phyloP scores from a whole-genome alignment of 371 early-diverging fungal genomes.

The Saksenaea vasiformis region DNA sequence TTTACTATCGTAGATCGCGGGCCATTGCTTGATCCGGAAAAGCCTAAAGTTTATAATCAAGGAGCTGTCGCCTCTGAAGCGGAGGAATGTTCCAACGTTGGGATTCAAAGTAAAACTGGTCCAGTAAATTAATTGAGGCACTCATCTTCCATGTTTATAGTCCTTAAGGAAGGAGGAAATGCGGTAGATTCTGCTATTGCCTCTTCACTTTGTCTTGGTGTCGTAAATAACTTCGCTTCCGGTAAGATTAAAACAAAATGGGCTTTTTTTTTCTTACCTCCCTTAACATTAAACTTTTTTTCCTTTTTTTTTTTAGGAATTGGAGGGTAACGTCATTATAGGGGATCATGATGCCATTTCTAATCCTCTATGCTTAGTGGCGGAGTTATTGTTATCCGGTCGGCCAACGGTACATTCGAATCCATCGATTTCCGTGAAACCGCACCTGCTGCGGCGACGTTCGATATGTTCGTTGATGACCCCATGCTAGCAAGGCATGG shows the following conservation, averaged over 20 bases:
- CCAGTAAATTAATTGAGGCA: not conserved
- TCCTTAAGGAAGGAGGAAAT: constrained; percentile 91
- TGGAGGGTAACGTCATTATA: constrained; percentile 36
- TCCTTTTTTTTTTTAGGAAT: constrained; percentile 26
- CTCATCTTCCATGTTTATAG: constrained; percentile 22
- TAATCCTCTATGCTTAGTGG: constrained; percentile 58
- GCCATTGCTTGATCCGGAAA: not conserved
- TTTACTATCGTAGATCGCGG: not conserved
- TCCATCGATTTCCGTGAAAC: constrained; percentile 88
- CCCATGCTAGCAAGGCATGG: constrained; percentile 73
- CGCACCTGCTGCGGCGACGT: constrained; percentile 78
- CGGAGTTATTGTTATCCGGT: constrained; percentile 95
- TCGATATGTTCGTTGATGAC: constrained; percentile 72
- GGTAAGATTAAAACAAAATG: constrained; percentile 68
- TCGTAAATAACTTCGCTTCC: constrained; percentile 92
- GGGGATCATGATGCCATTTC: not conserved
- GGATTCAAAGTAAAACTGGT: constrained; percentile 66
- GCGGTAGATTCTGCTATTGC: constrained; percentile 98
- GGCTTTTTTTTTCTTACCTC: not conserved
- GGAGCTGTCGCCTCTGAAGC: constrained; percentile 92
- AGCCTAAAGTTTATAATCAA: constrained; percentile 13
- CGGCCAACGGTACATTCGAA: constrained; percentile 58
- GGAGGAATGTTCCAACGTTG: constrained; percentile 78
- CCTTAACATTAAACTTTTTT: not conserved
- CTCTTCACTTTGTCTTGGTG: constrained; percentile 91